phyloP scores from a whole-genome alignment of 805 yeast genomes.

The Priceomyces carsonii region DNA sequence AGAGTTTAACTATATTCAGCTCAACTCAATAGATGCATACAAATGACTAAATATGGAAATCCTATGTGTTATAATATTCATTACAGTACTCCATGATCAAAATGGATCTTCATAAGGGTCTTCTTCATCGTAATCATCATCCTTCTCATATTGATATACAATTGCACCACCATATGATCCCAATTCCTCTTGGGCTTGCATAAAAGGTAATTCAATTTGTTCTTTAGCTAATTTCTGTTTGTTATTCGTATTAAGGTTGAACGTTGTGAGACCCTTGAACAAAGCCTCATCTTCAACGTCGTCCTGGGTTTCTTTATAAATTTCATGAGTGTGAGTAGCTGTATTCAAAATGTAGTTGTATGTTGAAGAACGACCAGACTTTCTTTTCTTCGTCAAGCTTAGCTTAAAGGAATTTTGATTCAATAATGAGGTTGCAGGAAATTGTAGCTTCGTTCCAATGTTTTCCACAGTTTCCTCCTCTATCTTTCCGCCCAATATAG shows the following conservation, averaged over 20 bases:
- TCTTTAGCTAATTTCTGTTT: slow-evolving; percentile 79
- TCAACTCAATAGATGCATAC: too few relatives aligned
- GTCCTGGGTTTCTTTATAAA: slow-evolving; percentile 19
- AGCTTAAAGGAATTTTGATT: slow-evolving; percentile 51
- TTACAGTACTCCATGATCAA: too few relatives aligned
- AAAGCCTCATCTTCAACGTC: slow-evolving; percentile 51
- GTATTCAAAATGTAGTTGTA: slow-evolving; percentile 58
- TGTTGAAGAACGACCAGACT: slow-evolving; percentile 76
- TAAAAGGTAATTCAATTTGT: slow-evolving; percentile 85
- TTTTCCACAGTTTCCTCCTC: slow-evolving; percentile 53
- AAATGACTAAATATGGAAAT: too few relatives aligned
- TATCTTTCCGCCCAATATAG: slow-evolving; percentile 26
- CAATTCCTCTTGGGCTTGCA: slow-evolving; percentile 78
- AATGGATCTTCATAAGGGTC: slow-evolving; percentile 98
- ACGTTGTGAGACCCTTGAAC: slow-evolving; percentile 79
- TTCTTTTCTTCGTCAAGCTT: slow-evolving; percentile 66
- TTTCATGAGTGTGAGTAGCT: slow-evolving; percentile 40
- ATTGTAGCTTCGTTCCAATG: slow-evolving; percentile 36
- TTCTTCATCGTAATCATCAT: slow-evolving; percentile 97
- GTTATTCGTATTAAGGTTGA: slow-evolving; percentile 73
- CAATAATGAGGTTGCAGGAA: slow-evolving; percentile 47
- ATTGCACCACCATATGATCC: slow-evolving; percentile 81
- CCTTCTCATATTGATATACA: slow-evolving; percentile 92
- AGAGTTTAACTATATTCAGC: too few relatives aligned
- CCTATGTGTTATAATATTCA: too few relatives aligned